Base-by-base conservation (phyloP, 768 basidiomycete genomes). In the Suillus americanus region DNA sequence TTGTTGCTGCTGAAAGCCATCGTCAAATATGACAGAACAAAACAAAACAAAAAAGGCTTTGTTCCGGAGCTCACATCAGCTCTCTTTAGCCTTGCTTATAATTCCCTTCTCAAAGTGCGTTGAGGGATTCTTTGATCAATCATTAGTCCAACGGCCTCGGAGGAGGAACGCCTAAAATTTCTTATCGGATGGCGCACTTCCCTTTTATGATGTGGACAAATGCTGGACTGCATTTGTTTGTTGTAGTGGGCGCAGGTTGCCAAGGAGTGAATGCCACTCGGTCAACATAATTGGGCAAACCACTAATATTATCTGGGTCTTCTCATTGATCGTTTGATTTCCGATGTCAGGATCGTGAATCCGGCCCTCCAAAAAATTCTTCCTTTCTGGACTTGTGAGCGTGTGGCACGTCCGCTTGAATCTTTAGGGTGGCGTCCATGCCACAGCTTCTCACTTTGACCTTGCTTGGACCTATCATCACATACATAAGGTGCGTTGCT, bases 381-480 rank as follows among this genome's bases (percentile, higher is more conserved):
- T 33, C 28, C 28, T 56, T 61, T 61, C 53, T 13, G 25, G 37
- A 61, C 12, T 50, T 50, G 30, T 62, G 54, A 37, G 33, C 37
- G 54, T 54, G 53, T 54, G 30, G 53, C 30, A 33, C 20, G 30
- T 59, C 20, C 28, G 43, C 48, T 62, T 35, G 30, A 54, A 50
- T 8, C 30, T 55, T 60, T 60, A 60, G 25, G 63, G 62, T 48
- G 64, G 43, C 62, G 50, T 25, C 9, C 8, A 61, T 40, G 54
- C 48, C 57, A 59, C 62, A 64, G 50, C 33, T 41, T 25, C 38
- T 60, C 51, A 64, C 63, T 66, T 66, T 66, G 65, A 48, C 65
- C 37, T 56, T 56, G 65, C 65, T 66, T 66, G 61, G 57, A 61
- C 41, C 38, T 3, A 48, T 45, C 61, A 30, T 5, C 45, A 33